Evolutionary conservation across 106 monocot genomes (phyloP).

Genomic region (Allium sativum): DNA sequence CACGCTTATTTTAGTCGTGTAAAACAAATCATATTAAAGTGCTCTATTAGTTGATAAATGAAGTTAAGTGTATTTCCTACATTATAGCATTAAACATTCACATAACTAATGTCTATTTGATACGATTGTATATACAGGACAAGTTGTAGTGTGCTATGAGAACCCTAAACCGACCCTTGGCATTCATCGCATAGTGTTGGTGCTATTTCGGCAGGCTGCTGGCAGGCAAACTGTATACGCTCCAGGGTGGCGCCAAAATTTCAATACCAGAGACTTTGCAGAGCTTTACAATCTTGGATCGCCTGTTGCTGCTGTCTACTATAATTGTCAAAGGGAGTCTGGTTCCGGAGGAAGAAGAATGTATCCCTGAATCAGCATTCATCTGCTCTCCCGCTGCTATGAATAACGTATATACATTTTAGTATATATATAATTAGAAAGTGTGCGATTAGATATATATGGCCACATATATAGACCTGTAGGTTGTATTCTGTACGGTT

Average conservation of each 20-base stretch:
- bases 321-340: slow-evolving; percentile 49
- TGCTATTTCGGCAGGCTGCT: slow-evolving; percentile 54
- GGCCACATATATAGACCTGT: too few relatives aligned
- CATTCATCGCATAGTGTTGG: slow-evolving; percentile 69
- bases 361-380: background rate
- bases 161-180: slow-evolving; percentile 54
- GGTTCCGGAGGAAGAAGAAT: slow-evolving; percentile 40
- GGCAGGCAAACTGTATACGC: slow-evolving; percentile 37
- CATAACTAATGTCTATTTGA: too few relatives aligned
- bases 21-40: too few relatives aligned
- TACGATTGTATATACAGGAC: slow-evolving; percentile 20
- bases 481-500: too few relatives aligned
- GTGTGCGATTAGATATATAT: too few relatives aligned
- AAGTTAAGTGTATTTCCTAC: too few relatives aligned
- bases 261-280: slow-evolving; percentile 36
- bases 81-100: too few relatives aligned
- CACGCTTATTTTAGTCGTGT: too few relatives aligned
- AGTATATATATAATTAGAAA: too few relatives aligned
- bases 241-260: slow-evolving; percentile 54
- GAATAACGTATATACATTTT: too few relatives aligned
- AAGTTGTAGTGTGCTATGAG: slow-evolving; percentile 69
- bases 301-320: slow-evolving; percentile 45
- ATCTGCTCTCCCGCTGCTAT: too few relatives aligned
- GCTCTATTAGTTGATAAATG: too few relatives aligned
- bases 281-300: slow-evolving; percentile 40